Conservation (phyloP, 768 basidiomycete genomes). For the Rhodosporidiobolus odoratus region DNA sequence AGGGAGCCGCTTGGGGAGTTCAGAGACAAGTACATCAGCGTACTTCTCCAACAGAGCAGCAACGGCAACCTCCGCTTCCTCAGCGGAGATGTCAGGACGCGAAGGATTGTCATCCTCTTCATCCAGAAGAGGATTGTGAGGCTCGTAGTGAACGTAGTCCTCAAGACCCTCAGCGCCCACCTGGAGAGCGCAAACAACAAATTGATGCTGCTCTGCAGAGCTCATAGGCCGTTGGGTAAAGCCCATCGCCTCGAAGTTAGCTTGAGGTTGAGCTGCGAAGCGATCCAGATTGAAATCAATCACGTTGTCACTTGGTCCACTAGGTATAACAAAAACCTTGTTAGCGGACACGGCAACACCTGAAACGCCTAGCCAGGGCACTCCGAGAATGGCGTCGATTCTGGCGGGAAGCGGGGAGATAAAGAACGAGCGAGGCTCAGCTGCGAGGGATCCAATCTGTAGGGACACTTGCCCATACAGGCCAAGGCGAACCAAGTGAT, state of each 20-base stretch:
- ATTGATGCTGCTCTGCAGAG: background rate
- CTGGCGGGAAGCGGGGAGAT: background rate
- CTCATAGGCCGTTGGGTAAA: constrained; percentile 1
- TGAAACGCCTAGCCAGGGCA: constrained; percentile 1
- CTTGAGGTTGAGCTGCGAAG: background rate
- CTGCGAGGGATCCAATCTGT: background rate
- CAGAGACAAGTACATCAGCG: constrained; percentile 5
- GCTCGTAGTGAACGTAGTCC: constrained; percentile 8
- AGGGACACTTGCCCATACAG: background rate
- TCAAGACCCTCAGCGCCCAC: background rate
- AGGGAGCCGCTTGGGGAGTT: constrained; percentile 2
- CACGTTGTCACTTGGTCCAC: background rate
- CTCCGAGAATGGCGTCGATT: constrained; percentile 18
- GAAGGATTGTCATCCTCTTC: background rate
- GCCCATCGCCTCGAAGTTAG: background rate
- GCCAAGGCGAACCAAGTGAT: background rate
- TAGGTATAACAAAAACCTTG: background rate
- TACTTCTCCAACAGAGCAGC: background rate
- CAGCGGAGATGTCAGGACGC: background rate
- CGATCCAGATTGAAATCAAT: background rate
- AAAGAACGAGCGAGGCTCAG: constrained; percentile 2
- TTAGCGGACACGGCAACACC: background rate
- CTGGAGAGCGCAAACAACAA: background rate
- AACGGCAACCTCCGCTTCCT: background rate
- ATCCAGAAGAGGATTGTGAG: constrained; percentile 16